Evolutionary conservation across 1,284 basidiomycete species (phyloP), one percentile per base, ranked within the genome.

Genomic region (Malassezia brasiliensis): DNA sequence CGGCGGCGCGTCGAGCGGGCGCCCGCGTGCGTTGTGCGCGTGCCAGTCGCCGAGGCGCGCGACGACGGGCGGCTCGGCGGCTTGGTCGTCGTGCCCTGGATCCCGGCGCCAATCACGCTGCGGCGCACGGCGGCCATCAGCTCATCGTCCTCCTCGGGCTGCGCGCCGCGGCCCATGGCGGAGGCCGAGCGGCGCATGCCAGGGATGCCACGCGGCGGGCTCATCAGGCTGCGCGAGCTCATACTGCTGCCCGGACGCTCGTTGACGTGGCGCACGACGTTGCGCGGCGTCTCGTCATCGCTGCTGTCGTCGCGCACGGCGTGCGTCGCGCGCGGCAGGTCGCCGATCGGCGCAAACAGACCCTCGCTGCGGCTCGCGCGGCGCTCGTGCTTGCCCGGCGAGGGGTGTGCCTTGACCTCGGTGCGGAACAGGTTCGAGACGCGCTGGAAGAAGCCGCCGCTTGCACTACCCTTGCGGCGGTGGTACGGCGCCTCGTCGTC

Each of bases 341-440:
- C 25, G 37, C 20, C 17, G 20, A 40, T 20, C 10, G 47, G 45
- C 34, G 47, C n/a, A n/a, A 36, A 42, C n/a, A 41, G 19, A 2
- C 30, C 11, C 0, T 46, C 52, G 12, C 47, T 37, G 35, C 48
- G 48, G 12, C 14, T 20, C 10, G n/a, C 15, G 11, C 25, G 20
- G 20, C 35, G n/a, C 9, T 20, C 28, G 36, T 20, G 40, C 35
- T 22, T 14, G 28, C 20, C 20, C 2, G 30, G 28, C 14, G 12
- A 28, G 10, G 49, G 38, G 22, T 15, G 9, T 8, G 36, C 61
- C 39, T 56, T 57, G 11, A 71, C 45, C 32, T 74, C 71, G 41
- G 68, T 63, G 61, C 66, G 67, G 68, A 74, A 74, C 49, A 74
- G 67, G 30, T 63, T 63, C 51, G 67, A 64, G 36, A 74, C 49